These are phyloP conservation scores for Candolleomyces efflorescens DNA, from an alignment of 768 basidiomycete species.

Conservation along the genomic window DNA sequence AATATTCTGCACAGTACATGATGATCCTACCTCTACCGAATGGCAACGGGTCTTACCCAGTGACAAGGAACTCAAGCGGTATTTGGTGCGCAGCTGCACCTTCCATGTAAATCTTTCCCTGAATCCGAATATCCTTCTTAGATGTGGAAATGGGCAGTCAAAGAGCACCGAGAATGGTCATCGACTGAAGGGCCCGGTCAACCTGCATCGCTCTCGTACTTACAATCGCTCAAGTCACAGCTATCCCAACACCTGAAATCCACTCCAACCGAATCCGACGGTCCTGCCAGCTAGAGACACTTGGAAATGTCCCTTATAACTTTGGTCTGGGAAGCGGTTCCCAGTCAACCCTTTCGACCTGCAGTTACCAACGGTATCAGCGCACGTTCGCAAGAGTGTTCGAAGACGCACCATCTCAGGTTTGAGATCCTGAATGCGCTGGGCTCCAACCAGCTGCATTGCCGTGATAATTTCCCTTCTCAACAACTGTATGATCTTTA, in stretches of 20 bases:
- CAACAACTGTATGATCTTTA: constrained; percentile 62
- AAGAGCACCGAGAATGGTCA: constrained; percentile 47
- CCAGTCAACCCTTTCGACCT: constrained; percentile 64
- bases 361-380: constrained; percentile 2
- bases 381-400: neutral
- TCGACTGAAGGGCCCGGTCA: constrained; percentile 39
- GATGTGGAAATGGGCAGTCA: constrained; percentile 1
- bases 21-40: constrained; percentile 34
- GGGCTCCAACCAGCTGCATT: constrained; percentile 75
- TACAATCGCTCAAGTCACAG: constrained; percentile 36
- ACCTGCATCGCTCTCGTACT: constrained; percentile 30
- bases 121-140: neutral
- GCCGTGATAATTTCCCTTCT: constrained; percentile 72
- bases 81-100: constrained; percentile 39
- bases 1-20: constrained; percentile 51
- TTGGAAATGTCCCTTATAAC: constrained; percentile 20
- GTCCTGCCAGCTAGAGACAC: neutral
- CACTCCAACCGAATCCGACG: too few relatives aligned
- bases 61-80: constrained; percentile 69
- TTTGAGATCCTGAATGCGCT: constrained; percentile 55
- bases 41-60: constrained; percentile 61
- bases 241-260: constrained; percentile 15
- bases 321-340: constrained; percentile 38
- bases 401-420: constrained; percentile 65
- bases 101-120: neutral